These are phyloP conservation scores for Apiotrichum gracile DNA, from an alignment of 1,284 basidiomycete genomes.

Conservation along the genomic window DNA sequence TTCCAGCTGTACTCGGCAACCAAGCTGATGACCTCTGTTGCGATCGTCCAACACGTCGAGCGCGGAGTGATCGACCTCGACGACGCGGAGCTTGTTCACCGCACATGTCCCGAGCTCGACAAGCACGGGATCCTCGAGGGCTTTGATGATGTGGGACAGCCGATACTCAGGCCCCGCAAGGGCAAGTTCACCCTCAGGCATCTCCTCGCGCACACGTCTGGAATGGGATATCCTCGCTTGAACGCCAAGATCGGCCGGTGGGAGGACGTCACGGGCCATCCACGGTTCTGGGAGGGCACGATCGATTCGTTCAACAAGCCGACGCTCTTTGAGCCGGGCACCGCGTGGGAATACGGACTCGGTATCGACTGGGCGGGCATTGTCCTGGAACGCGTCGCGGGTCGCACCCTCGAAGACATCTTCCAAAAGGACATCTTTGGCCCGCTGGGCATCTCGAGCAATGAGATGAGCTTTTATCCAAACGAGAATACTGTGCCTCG, in stretches of 20 bases:
- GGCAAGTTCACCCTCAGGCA: constrained; percentile 27
- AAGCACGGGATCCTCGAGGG: constrained; percentile 24
- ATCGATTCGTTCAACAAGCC: constrained; percentile 9
- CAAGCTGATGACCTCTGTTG: constrained; percentile 34
- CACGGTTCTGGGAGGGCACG: constrained; percentile 2
- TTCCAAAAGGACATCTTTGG: constrained; percentile 19
- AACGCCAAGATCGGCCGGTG: not conserved
- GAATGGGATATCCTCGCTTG: not conserved
- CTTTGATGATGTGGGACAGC: constrained; percentile 20
- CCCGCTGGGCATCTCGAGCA: constrained; percentile 17
- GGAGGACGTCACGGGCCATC: constrained; percentile 2
- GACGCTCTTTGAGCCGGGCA: constrained; percentile 30
- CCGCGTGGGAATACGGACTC: constrained; percentile 21
- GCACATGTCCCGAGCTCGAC: constrained; percentile 25
- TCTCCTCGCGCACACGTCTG: constrained; percentile 27
- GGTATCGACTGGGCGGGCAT: constrained; percentile 28
- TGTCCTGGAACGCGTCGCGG: constrained; percentile 19
- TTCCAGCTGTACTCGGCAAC: constrained; percentile 27
- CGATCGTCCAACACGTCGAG: constrained; percentile 29
- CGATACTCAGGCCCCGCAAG: constrained; percentile 18
- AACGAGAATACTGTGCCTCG: not conserved
- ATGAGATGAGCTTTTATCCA: constrained; percentile 25
- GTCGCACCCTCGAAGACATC: constrained; percentile 13
- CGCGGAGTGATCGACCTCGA: constrained; percentile 25
- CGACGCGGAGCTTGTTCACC: constrained; percentile 16